phyloP scores from a whole-genome alignment of 2,329 filamentous ascomycete genomes.

The Colletotrichum truncatum region DNA sequence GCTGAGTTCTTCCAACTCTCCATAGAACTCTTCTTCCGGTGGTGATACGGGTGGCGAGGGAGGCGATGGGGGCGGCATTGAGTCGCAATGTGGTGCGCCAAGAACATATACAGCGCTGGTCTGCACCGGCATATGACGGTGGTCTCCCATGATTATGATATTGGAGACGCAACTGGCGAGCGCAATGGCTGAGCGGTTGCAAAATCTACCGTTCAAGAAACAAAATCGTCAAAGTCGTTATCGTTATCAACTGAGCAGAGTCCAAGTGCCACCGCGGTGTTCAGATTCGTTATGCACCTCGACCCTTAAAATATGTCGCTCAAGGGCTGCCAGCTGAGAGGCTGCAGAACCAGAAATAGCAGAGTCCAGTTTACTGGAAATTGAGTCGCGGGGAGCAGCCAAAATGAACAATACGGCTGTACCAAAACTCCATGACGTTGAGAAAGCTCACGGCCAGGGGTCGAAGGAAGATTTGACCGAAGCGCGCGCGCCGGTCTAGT shows the following conservation, averaged over 20 bases:
- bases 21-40: conserved; percentile 23
- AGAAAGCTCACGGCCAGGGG: conserved; percentile 8
- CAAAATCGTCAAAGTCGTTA: conserved; percentile 16
- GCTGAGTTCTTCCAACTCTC: conserved; percentile 29
- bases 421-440: conserved; percentile 26
- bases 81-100: conserved; percentile 45
- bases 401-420: background rate
- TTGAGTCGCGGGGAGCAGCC: conserved; percentile 17
- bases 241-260: background rate
- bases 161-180: background rate
- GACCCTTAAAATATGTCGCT: background rate
- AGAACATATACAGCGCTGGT: conserved; percentile 61
- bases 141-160: conserved; percentile 26
- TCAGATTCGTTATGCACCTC: background rate
- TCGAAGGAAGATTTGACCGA: conserved; percentile 11
- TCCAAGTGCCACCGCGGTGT: background rate
- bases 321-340: background rate
- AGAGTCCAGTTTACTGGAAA: conserved; percentile 5
- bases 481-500: conserved; percentile 25
- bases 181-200: background rate
- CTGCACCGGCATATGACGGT: conserved; percentile 48
- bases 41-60: conserved; percentile 48
- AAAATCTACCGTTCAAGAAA: background rate
- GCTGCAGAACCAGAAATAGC: background rate
- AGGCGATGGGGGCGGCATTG: conserved; percentile 58